Base-by-base conservation (phyloP, 2,329 filamentous ascomycete genomes). In the Fusarium equiseti region DNA sequence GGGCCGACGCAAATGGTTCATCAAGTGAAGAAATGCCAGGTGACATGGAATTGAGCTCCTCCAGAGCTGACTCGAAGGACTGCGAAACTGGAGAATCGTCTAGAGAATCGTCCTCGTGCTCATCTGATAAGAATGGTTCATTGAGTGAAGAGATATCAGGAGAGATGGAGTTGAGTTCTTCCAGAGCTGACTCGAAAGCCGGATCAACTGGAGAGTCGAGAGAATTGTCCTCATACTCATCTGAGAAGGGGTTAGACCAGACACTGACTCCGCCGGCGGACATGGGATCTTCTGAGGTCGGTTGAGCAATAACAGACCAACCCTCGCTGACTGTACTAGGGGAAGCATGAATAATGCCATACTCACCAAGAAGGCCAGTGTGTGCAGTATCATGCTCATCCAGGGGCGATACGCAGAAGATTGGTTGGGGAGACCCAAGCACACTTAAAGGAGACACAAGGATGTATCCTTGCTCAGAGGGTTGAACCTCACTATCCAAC, bases 401-500 rank as follows among this genome's bases (percentile, higher is more conserved):
- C 3, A 53, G 8, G 20, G 50, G 35, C 13, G 50, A 53, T 22
- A 29, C 50, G 5, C 15, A 20, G 3, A n/a, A 16, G 24, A 9
- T 43, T 27, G 35, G 20, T 1, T 16, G 2, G 3, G 16, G 2
- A 5, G n/a, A 16, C 4, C n/a, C 9, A 20, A 4, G 2, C 7
- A 27, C 50, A 22, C 35, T 42, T 13, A 53, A 4, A 43, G 50
- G 50, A 20, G 50, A 53, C 4, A 53, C n/a, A 2, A 8, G 11
- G 15, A 8, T n/a, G 2, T 13, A 26, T 15, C 16, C 22, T 5
- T 9, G n/a, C 5, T 13, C 35, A 43, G 4, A 15, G 1, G 13
- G 2, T 4, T 8, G n/a, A 10, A 6, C 0, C 18, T 20, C 18
- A 22, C n/a, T 16, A 3, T 20, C 10, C 18, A 5, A 13, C 6